Evolutionary conservation across 306 rosid species (phyloP).

Genomic region (Cucurbita ficifolia): DNA sequence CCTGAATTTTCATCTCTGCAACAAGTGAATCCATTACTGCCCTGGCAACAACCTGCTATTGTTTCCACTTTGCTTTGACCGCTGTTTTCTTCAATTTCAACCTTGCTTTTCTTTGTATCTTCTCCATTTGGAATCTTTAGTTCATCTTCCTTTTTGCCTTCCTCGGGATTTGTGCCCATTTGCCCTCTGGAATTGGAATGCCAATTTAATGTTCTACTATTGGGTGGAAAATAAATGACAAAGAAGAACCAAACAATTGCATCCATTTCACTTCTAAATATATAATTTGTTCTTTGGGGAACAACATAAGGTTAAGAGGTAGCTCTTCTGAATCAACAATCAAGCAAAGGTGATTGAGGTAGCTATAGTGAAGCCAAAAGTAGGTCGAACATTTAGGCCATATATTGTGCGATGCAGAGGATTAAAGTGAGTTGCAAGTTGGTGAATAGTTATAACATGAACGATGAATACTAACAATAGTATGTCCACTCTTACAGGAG

Average conservation of each 20-base stretch:
- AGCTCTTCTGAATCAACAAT: neutral
- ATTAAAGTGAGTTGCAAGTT: neutral
- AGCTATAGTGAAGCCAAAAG: neutral
- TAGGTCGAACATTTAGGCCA: neutral
- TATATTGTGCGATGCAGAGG: neutral
- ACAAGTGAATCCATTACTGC: conserved; percentile 62
- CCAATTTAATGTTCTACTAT: neutral
- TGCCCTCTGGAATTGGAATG: conserved; percentile 26
- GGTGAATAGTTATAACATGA: neutral
- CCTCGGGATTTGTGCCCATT: conserved; percentile 27
- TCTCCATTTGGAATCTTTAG: conserved; percentile 22
- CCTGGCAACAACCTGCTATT: conserved; percentile 45
- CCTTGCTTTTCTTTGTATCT: conserved; percentile 11
- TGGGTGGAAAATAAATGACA: neutral
- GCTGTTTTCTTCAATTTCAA: conserved; percentile 12
- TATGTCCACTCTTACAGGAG: neutral
- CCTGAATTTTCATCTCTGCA: conserved; percentile 48
- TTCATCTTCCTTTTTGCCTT: conserved; percentile 12
- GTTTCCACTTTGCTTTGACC: conserved; percentile 15
- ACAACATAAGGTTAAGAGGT: neutral
- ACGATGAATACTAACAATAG: neutral
- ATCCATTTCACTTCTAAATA: neutral
- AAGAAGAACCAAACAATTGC: neutral
- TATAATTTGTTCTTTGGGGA: neutral
- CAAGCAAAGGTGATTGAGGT: neutral